A percentile compares a stretch with the other conserved stretches of the same genome.
These are phyloP conservation scores for Berkeleyomyces rouxiae DNA, from an alignment of 2,329 filamentous ascomycete genomes.

Conservation along the genomic window DNA sequence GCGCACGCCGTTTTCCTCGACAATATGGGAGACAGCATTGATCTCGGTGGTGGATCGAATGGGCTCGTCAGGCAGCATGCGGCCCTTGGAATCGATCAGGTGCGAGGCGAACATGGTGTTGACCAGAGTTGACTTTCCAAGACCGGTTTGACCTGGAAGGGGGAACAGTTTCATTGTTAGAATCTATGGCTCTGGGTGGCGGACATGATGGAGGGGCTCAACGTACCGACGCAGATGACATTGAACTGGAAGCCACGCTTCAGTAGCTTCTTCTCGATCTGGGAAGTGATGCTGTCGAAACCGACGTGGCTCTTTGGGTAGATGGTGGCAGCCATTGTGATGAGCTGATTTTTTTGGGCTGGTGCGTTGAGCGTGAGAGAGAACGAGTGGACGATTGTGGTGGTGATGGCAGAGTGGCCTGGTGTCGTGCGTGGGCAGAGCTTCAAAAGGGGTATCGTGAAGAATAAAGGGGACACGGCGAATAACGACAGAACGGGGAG, in stretches of 20 bases:
- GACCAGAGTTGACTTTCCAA: slow-evolving; percentile 97
- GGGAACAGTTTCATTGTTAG: slow-evolving; percentile 3
- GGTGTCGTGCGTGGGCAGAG: slow-evolving; percentile 17
- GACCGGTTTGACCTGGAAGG: slow-evolving; percentile 74
- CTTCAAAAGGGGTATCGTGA: slow-evolving; percentile 14
- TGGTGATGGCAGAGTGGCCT: slow-evolving; percentile 15
- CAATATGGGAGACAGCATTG: slow-evolving; percentile 92
- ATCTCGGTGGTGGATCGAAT: slow-evolving; percentile 96
- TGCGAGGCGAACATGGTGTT: slow-evolving; percentile 99
- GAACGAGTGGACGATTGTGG: not conserved
- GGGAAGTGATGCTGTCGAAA: slow-evolving; percentile 98
- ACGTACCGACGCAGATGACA: slow-evolving; percentile 95
- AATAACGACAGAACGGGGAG: slow-evolving; percentile 5
- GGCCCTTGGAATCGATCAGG: slow-evolving; percentile 96
- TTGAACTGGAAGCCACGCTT: slow-evolving; percentile 99
- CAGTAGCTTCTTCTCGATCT: slow-evolving; percentile 98
- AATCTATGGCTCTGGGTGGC: not conserved
- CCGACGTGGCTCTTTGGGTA: slow-evolving; percentile 97
- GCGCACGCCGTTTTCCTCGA: slow-evolving; percentile 97
- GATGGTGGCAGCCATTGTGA: slow-evolving; percentile 43
- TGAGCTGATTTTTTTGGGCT: slow-evolving; percentile 18
- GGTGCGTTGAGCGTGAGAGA: slow-evolving; percentile 13
- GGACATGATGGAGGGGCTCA: not conserved
- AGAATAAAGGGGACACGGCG: slow-evolving; percentile 8
- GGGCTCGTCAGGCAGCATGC: slow-evolving; percentile 78